phyloP scores from a whole-genome alignment of 495 filamentous ascomycete species.

The Cercophora samala region DNA sequence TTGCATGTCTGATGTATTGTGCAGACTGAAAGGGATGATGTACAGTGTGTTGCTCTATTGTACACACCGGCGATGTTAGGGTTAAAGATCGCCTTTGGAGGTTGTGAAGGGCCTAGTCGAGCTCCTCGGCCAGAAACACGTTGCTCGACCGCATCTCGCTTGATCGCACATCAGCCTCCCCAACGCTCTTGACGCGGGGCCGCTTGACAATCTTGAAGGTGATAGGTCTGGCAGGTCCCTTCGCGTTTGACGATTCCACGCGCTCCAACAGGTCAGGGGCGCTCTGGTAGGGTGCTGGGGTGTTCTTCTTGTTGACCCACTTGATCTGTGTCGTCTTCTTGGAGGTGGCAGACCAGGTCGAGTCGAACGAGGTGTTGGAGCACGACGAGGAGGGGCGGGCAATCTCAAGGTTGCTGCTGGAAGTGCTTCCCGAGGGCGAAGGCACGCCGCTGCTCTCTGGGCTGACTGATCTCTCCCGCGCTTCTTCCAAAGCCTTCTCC shows the following conservation, averaged over 20 bases:
- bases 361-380: conserved; percentile 6
- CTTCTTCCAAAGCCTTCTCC: no score
- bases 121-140: neutral
- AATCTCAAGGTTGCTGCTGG: conserved; percentile 2
- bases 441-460: neutral
- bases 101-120: neutral
- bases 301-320: neutral
- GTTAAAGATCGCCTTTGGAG: neutral
- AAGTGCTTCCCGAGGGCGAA: neutral
- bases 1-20: no score
- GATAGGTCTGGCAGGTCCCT: neutral
- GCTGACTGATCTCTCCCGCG: no score
- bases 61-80: no score
- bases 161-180: neutral
- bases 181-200: neutral
- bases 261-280: neutral
- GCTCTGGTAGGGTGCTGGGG: neutral
- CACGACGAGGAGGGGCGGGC: conserved; percentile 10
- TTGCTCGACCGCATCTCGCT: neutral
- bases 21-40: no score
- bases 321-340: neutral
- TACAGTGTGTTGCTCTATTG: no score
- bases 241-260: neutral
- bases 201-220: neutral
- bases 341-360: neutral